Evolutionary conservation across 192 early-diverging fungal species (phyloP).

Genomic region (Backusella australiensis): DNA sequence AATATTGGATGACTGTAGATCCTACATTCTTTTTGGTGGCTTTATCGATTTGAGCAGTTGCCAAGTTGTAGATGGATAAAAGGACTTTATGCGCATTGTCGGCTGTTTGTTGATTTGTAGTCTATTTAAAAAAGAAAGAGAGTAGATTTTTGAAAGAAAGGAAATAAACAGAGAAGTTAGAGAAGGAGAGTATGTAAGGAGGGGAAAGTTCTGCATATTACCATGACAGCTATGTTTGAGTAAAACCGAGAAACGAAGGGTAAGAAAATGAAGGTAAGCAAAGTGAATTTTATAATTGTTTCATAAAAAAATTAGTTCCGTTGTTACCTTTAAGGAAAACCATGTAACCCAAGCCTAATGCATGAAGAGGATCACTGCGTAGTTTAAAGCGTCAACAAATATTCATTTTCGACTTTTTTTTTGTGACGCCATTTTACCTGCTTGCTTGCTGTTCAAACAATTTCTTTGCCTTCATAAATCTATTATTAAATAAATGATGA

Average conservation of each 20-base stretch:
- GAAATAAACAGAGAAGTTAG: constrained; percentile 32
- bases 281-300: neutral
- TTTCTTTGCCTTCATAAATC: constrained; percentile 30
- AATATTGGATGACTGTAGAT: constrained; percentile 34
- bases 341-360: constrained; percentile 47
- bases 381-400: neutral
- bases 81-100: constrained; percentile 20
- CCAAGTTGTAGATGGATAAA: constrained; percentile 16
- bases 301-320: neutral
- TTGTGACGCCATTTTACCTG: neutral
- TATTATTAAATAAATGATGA: constrained; percentile 33
- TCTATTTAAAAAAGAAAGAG: constrained; percentile 24
- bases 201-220: neutral
- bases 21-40: constrained; percentile 21
- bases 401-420: neutral
- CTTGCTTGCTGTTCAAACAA: constrained; percentile 21
- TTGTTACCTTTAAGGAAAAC: constrained; percentile 52
- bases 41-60: constrained; percentile 26
- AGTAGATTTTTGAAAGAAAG: neutral
- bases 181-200: constrained; percentile 40
- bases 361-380: constrained; percentile 46
- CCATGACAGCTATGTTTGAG: neutral
- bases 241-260: neutral
- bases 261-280: neutral
- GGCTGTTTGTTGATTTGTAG: constrained; percentile 42